Conservation (phyloP, 805 yeast genomes). For the Wickerhamomyces mucosus region DNA sequence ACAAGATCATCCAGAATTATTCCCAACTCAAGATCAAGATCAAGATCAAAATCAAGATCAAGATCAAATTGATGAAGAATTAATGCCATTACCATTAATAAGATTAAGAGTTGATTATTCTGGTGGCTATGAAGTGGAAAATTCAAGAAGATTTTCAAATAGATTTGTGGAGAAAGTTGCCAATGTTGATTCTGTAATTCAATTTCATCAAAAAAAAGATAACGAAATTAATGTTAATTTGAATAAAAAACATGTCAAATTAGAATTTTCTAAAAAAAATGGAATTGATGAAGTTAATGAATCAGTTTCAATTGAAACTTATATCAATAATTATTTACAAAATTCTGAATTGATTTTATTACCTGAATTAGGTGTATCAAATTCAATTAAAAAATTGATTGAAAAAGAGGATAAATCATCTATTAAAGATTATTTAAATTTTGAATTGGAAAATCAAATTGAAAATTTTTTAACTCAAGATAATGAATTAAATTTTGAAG, state of each 20-base stretch:
- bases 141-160: conserved; percentile 81
- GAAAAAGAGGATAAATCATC: conserved; percentile 78
- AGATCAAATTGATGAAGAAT: conserved; percentile 22
- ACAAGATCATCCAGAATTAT: conserved; percentile 20
- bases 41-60: conserved; percentile 4
- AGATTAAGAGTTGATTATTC: conserved; percentile 80
- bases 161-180: conserved; percentile 88
- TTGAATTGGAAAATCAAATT: conserved; percentile 27
- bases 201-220: conserved; percentile 46
- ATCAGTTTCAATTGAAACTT: conserved; percentile 44
- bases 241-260: conserved; percentile 2
- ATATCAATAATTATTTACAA: conserved; percentile 53
- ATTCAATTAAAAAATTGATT: conserved; percentile 62
- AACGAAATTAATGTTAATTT: conserved; percentile 1
- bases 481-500: conserved; percentile 29
- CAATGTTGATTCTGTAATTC: conserved; percentile 78
- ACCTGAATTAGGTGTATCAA: conserved; percentile 67
- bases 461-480: conserved; percentile 24
- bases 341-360: conserved; percentile 58
- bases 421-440: conserved; percentile 50
- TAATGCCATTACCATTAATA: conserved; percentile 68
- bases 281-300: conserved; percentile 22
- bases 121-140: conserved; percentile 88
- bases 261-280: conserved; percentile 2
- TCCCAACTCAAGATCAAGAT: neutral